Evolutionary conservation across 2,329 filamentous ascomycete genomes (phyloP), one percentile per base, ranked within the genome.

Genomic region (Phaeomoniella chlamydospora): DNA sequence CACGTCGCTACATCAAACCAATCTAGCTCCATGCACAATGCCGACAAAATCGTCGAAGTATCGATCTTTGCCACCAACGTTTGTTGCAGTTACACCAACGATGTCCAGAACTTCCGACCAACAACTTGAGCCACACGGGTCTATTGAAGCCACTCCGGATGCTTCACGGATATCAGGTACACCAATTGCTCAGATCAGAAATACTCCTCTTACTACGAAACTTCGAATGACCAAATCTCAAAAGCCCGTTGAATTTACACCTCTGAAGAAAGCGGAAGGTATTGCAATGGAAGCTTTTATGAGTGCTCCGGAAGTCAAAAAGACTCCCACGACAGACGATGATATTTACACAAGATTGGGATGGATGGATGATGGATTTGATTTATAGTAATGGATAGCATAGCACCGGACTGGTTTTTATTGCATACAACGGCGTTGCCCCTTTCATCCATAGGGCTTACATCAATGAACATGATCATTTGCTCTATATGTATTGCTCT

Each of bases 251-350:
- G 22, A 26, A 13, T 38, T 45, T 11, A 45, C 42, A 15, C 36
- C 43, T 3, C 15, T 49, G n/a, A 43, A 41, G 29, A 39, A 41
- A 16, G 40, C 40, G 11, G 45, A 46, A 1, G 37, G 43, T 9
- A 36, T 29, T 11, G 22, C 45, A 10, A 41, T 44, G 36, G 32
- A 44, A 12, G 42, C 32, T 19, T 45, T 53, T 26, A 40, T 52
- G 12, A 48, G 48, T n/a, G 55, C 54, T 2, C 55, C 56, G 1
- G 43, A 54, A 17, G 42, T 47, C 14, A n/a, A 12, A 26, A 26
- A 26, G 22, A 26, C 22, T n/a, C 9, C 22, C n/a, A 26, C n/a
- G 22, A 26, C 22, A 9, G 22, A 26, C 6, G 22, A 26, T n/a
- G 22, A 26, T 26, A 26, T 26, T 26, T 26, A 26, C n/a, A n/a